These are phyloP conservation scores for Aspergillus ruber DNA, from an alignment of 2,329 filamentous ascomycete genomes.

Conservation along the genomic window DNA sequence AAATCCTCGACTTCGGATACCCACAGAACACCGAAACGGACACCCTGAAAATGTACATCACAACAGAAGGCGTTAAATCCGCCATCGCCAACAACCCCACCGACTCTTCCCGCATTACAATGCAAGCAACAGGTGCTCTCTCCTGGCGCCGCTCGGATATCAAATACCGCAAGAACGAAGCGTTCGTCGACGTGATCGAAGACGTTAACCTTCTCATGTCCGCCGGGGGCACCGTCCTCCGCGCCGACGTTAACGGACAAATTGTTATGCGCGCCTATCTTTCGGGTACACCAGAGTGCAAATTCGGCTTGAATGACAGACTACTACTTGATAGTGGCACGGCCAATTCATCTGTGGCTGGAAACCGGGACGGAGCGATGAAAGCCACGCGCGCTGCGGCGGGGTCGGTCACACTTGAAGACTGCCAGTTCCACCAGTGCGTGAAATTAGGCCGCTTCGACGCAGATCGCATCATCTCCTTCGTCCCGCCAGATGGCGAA, in stretches of 20 bases:
- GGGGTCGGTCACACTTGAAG: constrained; percentile 89
- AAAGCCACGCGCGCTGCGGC: constrained; percentile 94
- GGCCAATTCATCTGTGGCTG: constrained; percentile 53
- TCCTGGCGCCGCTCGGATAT: constrained; percentile 97
- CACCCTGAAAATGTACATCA: constrained; percentile 99
- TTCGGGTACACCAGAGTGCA: constrained; percentile 93
- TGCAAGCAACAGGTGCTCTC: constrained; percentile 95
- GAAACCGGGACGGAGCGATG: constrained; percentile 47
- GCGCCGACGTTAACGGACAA: constrained; percentile 92
- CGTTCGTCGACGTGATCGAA: constrained; percentile 98
- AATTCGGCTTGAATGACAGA: constrained; percentile 95
- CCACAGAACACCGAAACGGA: constrained; percentile 98
- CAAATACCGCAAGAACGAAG: constrained; percentile 98
- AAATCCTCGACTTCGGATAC: constrained; percentile 98
- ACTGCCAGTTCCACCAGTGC: constrained; percentile 98
- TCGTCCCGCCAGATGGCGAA: constrained; percentile 92
- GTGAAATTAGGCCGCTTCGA: constrained; percentile 97
- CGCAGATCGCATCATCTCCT: constrained; percentile 91
- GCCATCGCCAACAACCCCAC: constrained; percentile 60
- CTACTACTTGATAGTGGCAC: constrained; percentile 74
- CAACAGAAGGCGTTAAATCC: constrained; percentile 95
- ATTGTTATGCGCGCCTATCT: constrained; percentile 99
- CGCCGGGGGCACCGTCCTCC: constrained; percentile 88
- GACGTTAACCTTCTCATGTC: constrained; percentile 99
- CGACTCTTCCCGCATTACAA: constrained; percentile 95